These are phyloP conservation scores for Tripidium arundinaceum DNA, from an alignment of 202 grass and related monocot species.

Conservation along the genomic window DNA sequence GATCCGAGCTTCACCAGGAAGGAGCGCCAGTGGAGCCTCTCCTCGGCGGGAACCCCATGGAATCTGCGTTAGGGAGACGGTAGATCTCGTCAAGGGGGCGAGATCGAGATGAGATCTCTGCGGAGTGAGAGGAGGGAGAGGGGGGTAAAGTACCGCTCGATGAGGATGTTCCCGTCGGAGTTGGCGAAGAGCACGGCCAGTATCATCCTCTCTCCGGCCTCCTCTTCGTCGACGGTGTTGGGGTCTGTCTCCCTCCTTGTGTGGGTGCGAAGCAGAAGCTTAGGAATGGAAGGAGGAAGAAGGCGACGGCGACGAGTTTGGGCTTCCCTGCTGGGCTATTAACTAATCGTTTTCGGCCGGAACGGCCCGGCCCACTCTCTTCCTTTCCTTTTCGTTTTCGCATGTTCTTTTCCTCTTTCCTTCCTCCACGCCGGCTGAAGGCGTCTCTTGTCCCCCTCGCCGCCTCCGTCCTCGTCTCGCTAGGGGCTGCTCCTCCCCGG, in stretches of 20 bases:
- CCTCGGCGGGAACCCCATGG: conserved; percentile 93
- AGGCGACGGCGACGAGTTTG: neutral
- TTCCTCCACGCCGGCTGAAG: neutral
- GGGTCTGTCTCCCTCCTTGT: neutral
- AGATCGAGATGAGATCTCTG: conserved; percentile 17
- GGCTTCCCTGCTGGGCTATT: neutral
- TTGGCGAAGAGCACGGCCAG: conserved; percentile 97
- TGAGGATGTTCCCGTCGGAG: conserved; percentile 92
- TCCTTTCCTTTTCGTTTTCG: neutral
- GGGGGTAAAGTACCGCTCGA: conserved; percentile 56
- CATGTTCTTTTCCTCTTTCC: neutral
- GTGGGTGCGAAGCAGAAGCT: neutral
- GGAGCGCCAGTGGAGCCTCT: conserved; percentile 92
- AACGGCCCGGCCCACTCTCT: neutral
- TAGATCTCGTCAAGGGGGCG: conserved; percentile 25
- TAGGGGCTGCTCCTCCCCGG: neutral
- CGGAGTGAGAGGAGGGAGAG: too few species aligned
- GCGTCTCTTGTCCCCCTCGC: neutral
- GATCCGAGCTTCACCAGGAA: conserved; percentile 88
- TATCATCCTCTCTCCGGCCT: conserved; percentile 47
- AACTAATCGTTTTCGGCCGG: neutral
- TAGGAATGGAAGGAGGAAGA: neutral
- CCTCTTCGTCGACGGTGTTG: neutral
- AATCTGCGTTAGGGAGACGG: conserved; percentile 39
- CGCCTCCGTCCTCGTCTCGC: neutral